Base-by-base conservation (phyloP, 805 yeast genomes). In the Middelhovenomyces tepae region DNA sequence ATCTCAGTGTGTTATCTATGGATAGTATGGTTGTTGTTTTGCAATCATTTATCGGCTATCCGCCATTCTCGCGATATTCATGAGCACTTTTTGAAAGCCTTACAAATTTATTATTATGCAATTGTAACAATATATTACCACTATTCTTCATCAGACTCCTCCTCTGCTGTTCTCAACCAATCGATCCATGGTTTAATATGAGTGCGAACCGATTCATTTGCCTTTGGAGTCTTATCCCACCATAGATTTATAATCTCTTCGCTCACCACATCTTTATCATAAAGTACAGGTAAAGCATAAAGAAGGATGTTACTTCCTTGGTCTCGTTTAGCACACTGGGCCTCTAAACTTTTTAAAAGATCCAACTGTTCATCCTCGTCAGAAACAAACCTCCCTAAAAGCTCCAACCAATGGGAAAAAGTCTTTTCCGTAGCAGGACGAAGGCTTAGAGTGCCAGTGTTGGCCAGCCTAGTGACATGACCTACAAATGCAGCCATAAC, bases 321-420 rank as follows among this genome's bases (percentile, higher is more conserved):
- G 39, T 47, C 47, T n/a, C 49, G 48, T 4, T 60, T 60, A 38
- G 49, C 68, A 57, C 56, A 67, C 47, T 60, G 60, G n/a, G 54
- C 51, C 51, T 79, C 79, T 7, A 62, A 39, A 19, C 51, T 44
- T 7, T 50, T 27, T 24, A 81, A 59, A 43, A 91, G 64, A 56
- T 86, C 94, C 27, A 78, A 64, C 56, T 78, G 83, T 44, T 91
- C 97, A 5, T 65, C 78, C 16, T 57, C 65, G 36, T 78, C 89
- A 56, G 87, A 89, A 7, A 86, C 87, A 54, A 87, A 94, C 51
- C 96, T 72, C 42, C 67, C 68, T 57, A 82, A 81, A 53, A 91
- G 59, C n/a, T 68, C 63, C 7, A 83, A 79, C 96, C 97, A 91
- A 37, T 75, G 73, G 17, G 62, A 65, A 53, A 87, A 80, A 16